Conservation (phyloP, 768 basidiomycete species). For the Asterophora parasitica region DNA sequence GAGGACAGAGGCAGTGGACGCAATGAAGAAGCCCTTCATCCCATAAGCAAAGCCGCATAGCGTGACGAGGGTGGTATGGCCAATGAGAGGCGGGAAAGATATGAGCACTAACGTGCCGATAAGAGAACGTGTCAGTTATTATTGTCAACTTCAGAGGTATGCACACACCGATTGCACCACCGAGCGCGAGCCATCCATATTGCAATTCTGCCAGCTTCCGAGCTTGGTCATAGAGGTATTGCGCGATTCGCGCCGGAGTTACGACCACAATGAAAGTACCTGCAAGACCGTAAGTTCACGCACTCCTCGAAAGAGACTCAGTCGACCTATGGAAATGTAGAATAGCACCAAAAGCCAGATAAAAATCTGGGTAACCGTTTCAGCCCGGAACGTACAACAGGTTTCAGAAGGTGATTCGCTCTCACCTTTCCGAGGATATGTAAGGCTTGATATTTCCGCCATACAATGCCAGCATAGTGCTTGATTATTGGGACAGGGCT, state of each 20-base stretch:
- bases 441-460: slow-evolving; percentile 45
- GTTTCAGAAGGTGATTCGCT: slow-evolving; percentile 3
- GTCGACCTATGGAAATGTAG: slow-evolving; percentile 42
- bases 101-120: slow-evolving; percentile 40
- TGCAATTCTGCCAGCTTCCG: slow-evolving; percentile 52
- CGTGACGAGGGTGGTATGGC: slow-evolving; percentile 62
- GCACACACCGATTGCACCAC: slow-evolving; percentile 49
- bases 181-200: slow-evolving; percentile 61
- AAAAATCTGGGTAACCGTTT: slow-evolving; percentile 36
- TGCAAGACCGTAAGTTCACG: slow-evolving; percentile 5
- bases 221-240: slow-evolving; percentile 66
- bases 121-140: slow-evolving; percentile 5
- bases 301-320: neutral
- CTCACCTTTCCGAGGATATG: slow-evolving; percentile 52
- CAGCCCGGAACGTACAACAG: slow-evolving; percentile 1
- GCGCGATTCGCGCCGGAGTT: slow-evolving; percentile 62
- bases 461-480: slow-evolving; percentile 28
- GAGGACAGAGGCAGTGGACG: slow-evolving; percentile 51
- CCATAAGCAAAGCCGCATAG: slow-evolving; percentile 84
- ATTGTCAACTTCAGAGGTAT: slow-evolving; percentile 1
- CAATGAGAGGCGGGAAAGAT: slow-evolving; percentile 59
- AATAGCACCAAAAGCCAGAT: slow-evolving; percentile 57
- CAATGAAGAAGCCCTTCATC: slow-evolving; percentile 68
- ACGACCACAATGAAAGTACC: slow-evolving; percentile 43
- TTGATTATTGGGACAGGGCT: slow-evolving; percentile 23